These are phyloP conservation scores for Calonectria hongkongensis DNA, from an alignment of 2,329 filamentous ascomycete species.

Conservation along the genomic window DNA sequence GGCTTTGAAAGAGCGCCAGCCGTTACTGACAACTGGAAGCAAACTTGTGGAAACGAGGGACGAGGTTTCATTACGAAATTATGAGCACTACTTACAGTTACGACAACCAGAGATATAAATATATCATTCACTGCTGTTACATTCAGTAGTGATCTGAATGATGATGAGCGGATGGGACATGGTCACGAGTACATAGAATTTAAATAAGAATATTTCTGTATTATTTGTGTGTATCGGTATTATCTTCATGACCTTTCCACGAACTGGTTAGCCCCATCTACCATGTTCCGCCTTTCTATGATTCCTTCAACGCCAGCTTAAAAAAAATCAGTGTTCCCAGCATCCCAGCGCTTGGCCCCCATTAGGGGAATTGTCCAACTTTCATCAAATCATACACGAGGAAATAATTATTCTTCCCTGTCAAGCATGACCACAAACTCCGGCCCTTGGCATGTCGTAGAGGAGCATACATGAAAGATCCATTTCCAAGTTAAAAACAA, in stretches of 20 bases:
- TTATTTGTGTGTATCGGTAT: constrained; percentile 6
- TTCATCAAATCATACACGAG: constrained; percentile 16
- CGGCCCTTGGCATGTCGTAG: neutral
- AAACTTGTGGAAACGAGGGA: neutral
- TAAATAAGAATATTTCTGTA: constrained; percentile 11
- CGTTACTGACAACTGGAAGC: neutral
- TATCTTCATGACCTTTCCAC: constrained; percentile 18
- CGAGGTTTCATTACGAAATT: neutral
- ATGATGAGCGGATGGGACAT: neutral
- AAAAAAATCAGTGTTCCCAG: constrained; percentile 21
- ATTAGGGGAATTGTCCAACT: neutral
- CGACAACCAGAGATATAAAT: neutral
- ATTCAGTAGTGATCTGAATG: neutral
- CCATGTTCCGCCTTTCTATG: constrained; percentile 46
- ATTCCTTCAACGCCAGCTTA: constrained; percentile 45
- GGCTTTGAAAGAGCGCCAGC: neutral
- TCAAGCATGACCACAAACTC: neutral
- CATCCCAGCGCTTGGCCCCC: neutral
- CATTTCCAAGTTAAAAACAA: constrained; percentile 9
- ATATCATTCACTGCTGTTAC: neutral
- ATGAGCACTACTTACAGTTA: neutral
- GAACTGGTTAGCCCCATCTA: constrained; percentile 26
- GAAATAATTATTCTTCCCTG: constrained; percentile 21
- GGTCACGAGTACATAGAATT: neutral
- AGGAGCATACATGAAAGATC: neutral